Evolutionary conservation across 148 eudicot genomes (phyloP).

Genomic region (Chenopodium suecicum): DNA sequence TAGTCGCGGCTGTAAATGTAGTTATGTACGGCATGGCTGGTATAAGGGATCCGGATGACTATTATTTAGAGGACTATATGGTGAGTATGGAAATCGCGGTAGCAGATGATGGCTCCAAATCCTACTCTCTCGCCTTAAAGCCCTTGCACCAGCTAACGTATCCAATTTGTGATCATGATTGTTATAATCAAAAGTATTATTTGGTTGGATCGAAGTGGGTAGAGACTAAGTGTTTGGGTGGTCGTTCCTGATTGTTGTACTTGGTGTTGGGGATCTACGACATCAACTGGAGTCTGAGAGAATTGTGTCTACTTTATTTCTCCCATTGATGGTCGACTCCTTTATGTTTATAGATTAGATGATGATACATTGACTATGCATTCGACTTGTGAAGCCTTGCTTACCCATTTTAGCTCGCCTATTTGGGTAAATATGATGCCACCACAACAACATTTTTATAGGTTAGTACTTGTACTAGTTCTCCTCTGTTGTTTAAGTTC

Average conservation of each 20-base stretch:
- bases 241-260: slow-evolving; percentile 12
- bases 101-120: background rate
- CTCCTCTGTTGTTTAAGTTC: no score
- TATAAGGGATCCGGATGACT: no score
- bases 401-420: background rate
- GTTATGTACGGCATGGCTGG: background rate
- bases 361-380: background rate
- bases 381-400: background rate
- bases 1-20: no score
- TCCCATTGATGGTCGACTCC: background rate
- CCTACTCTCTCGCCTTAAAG: background rate
- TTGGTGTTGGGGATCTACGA: slow-evolving; percentile 10
- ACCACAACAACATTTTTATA: background rate
- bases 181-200: background rate
- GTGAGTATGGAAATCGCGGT: no score
- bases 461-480: background rate
- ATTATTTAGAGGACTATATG: no score
- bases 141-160: background rate
- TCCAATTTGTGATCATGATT: background rate
- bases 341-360: background rate
- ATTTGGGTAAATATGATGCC: background rate
- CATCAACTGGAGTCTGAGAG: background rate
- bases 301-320: slow-evolving; percentile 14
- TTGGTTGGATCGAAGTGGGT: background rate
- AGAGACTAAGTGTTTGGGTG: background rate